These are phyloP conservation scores for Suhomyces bolitotheri DNA, from an alignment of 1,139 yeast genomes.

Conservation along the genomic window DNA sequence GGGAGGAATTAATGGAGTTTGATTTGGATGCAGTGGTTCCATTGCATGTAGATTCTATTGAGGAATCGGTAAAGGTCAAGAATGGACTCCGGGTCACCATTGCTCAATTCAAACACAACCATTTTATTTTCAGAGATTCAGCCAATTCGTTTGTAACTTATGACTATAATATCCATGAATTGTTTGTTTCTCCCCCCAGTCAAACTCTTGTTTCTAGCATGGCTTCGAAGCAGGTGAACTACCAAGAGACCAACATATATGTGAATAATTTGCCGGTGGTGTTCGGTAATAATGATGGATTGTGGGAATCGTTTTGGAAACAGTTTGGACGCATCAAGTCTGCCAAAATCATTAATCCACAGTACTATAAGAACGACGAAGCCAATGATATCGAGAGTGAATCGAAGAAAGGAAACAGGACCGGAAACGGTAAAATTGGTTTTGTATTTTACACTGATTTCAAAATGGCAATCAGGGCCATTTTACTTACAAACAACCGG, in stretches of 20 bases:
- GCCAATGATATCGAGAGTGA: slow-evolving; percentile 15
- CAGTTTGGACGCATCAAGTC: slow-evolving; percentile 45
- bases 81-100: slow-evolving; percentile 35
- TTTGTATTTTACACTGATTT: slow-evolving; percentile 42
- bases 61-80: slow-evolving; percentile 24
- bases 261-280: slow-evolving; percentile 52
- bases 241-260: slow-evolving; percentile 62
- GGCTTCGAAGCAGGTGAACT: slow-evolving; percentile 30
- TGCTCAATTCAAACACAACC: slow-evolving; percentile 45
- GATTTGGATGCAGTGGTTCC: slow-evolving; percentile 15
- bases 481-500: slow-evolving; percentile 40
- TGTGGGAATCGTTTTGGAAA: slow-evolving; percentile 44
- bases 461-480: slow-evolving; percentile 43
- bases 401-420: slow-evolving; percentile 11
- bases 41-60: slow-evolving; percentile 9
- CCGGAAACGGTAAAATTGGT: slow-evolving; percentile 39
- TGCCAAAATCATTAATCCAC: slow-evolving; percentile 48
- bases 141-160: slow-evolving; percentile 11
- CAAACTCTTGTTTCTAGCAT: slow-evolving; percentile 11
- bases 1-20: slow-evolving; percentile 27
- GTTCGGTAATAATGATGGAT: slow-evolving; percentile 40
- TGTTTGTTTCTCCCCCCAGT: slow-evolving; percentile 10
- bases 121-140: slow-evolving; percentile 23
- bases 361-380: slow-evolving; percentile 28
- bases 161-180: background rate